Percentiles rank a stretch among this genome's conserved stretches.
phyloP scores from a whole-genome alignment of 2,329 filamentous ascomycete species.

The Pseudonectria foliicola region DNA sequence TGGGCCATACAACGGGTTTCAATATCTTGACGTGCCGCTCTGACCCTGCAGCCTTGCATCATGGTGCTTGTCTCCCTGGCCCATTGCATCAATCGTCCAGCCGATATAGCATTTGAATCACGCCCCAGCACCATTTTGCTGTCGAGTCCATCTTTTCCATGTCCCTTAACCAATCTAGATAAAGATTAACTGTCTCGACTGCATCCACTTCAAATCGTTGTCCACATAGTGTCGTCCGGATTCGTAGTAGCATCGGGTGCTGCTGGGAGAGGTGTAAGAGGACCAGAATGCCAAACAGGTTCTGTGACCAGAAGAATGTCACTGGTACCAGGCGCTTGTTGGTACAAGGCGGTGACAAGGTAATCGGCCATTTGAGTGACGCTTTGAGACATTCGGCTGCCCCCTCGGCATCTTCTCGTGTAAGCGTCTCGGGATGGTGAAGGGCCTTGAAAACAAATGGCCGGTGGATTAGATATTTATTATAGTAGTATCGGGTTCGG shows the following conservation, averaged over 20 bases:
- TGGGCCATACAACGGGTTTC: no score
- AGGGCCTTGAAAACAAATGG: constrained; percentile 55
- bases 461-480: constrained; percentile 49
- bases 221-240: constrained; percentile 42
- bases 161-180: constrained; percentile 54
- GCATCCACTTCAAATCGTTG: constrained; percentile 43
- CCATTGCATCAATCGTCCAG: constrained; percentile 20
- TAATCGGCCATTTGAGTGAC: constrained; percentile 53
- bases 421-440: constrained; percentile 48
- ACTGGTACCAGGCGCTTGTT: constrained; percentile 53
- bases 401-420: constrained; percentile 45
- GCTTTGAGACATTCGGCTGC: constrained; percentile 51
- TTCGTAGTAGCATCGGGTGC: constrained; percentile 41
- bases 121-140: constrained; percentile 49
- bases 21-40: no score
- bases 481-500: constrained; percentile 52
- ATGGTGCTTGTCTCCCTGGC: not conserved
- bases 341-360: constrained; percentile 47
- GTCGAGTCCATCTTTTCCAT: constrained; percentile 47
- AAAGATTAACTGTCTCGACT: constrained; percentile 41
- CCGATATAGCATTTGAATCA: constrained; percentile 40
- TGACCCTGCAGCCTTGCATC: no score
- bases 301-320: constrained; percentile 56
- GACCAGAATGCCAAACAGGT: constrained; percentile 51
- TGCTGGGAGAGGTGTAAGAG: constrained; percentile 48